These are phyloP conservation scores for Endocalyx cinctus DNA, from an alignment of 2,329 filamentous ascomycete genomes.

Conservation along the genomic window DNA sequence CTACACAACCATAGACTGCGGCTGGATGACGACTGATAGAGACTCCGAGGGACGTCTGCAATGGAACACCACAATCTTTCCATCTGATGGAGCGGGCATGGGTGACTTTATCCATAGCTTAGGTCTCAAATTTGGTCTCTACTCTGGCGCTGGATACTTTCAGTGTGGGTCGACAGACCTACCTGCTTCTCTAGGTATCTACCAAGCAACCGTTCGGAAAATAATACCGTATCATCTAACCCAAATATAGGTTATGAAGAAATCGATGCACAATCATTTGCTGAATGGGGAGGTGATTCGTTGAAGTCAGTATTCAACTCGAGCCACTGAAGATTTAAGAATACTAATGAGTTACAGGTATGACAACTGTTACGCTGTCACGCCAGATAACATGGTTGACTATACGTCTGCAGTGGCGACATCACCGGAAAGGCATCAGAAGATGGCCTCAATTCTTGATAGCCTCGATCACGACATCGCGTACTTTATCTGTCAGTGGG, in stretches of 20 bases:
- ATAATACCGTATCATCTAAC: too few relatives aligned
- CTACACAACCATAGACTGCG: constrained; percentile 54
- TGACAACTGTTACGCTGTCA: constrained; percentile 45
- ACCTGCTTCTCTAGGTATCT: constrained; percentile 39
- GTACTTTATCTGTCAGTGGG: constrained; percentile 52
- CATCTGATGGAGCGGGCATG: constrained; percentile 40
- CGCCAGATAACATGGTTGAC: constrained; percentile 37
- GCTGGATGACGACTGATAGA: constrained; percentile 43
- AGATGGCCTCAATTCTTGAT: constrained; percentile 40
- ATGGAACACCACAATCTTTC: constrained; percentile 47
- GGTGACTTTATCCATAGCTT: constrained; percentile 44
- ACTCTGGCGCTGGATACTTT: constrained; percentile 43
- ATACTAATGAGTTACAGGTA: constrained; percentile 33
- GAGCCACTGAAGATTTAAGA: too few relatives aligned
- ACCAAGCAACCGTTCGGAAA: too few relatives aligned
- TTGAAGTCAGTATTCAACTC: constrained; percentile 50
- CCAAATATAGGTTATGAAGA: constrained; percentile 33
- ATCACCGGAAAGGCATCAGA: constrained; percentile 37
- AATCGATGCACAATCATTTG: constrained; percentile 36
- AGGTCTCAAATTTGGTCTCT: constrained; percentile 49
- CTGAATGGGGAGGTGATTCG: constrained; percentile 41
- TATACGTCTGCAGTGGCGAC: constrained; percentile 33
- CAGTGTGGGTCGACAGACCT: constrained; percentile 39
- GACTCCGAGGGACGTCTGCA: constrained; percentile 40
- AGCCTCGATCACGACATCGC: constrained; percentile 36